Percentiles rank a stretch among this genome's conserved stretches.
Conservation (phyloP, 2,329 filamentous ascomycete species). For the Penicillium sp. region DNA sequence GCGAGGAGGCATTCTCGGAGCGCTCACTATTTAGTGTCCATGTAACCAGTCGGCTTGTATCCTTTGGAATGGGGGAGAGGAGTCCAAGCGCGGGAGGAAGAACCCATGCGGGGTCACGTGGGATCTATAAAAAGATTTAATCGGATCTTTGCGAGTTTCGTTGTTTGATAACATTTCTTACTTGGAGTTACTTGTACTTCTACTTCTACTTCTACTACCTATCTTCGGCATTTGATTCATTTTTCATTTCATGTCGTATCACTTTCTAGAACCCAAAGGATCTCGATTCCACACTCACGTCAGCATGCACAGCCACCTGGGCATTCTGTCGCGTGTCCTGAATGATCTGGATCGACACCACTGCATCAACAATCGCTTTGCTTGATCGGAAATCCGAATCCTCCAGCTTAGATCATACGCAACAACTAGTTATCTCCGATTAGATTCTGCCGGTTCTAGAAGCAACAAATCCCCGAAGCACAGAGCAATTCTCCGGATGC, state of each 20-base stretch:
- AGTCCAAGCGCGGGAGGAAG: slow-evolving; percentile 7
- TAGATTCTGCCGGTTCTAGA: background rate
- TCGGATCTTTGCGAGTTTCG: background rate
- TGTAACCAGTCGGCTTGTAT: slow-evolving; percentile 7
- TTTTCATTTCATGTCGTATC: background rate
- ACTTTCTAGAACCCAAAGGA: background rate
- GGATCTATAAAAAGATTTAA: slow-evolving; percentile 3
- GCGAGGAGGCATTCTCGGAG: slow-evolving; percentile 37
- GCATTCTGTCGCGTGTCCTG: background rate
- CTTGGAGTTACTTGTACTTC: background rate
- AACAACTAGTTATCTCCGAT: too few species aligned
- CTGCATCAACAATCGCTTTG: too few species aligned
- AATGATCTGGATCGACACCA: too few species aligned
- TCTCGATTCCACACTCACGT: background rate
- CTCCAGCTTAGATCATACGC: too few species aligned
- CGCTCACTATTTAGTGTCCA: slow-evolving; percentile 1
- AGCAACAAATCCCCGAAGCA: background rate
- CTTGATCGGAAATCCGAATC: too few species aligned
- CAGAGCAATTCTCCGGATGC: slow-evolving; percentile 3
- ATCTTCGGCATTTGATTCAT: background rate
- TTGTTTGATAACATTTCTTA: background rate
- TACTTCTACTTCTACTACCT: background rate
- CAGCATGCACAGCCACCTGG: background rate
- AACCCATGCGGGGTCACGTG: slow-evolving; percentile 4
- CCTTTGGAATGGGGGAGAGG: background rate